phyloP scores from a whole-genome alignment of 2,329 filamentous ascomycete species.

The Colletotrichum incanum region DNA sequence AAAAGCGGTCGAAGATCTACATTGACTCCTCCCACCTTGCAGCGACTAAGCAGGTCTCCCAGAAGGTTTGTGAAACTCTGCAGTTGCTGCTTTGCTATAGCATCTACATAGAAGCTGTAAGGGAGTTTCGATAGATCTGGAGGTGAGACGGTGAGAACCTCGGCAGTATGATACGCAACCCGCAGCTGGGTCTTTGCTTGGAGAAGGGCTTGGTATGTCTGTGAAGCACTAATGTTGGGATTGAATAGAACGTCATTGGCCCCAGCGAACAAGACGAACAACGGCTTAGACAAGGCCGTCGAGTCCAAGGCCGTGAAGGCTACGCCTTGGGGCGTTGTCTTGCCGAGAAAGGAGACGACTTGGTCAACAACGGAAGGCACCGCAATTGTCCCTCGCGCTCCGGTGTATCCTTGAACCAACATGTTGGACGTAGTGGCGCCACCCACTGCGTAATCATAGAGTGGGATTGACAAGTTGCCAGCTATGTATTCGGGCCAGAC shows the following conservation, averaged over 20 bases:
- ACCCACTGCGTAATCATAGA: constrained; percentile 39
- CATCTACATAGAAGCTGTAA: constrained; percentile 25
- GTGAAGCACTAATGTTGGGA: constrained; percentile 35
- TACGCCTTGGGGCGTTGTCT: constrained; percentile 12
- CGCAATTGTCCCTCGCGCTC: constrained; percentile 21
- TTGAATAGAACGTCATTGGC: constrained; percentile 37
- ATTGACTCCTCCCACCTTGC: neutral
- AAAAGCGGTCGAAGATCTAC: constrained; percentile 28
- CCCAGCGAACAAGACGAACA: constrained; percentile 28
- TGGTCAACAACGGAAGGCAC: constrained; percentile 34
- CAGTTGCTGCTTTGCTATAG: neutral
- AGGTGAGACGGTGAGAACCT: constrained; percentile 24
- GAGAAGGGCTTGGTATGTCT: constrained; percentile 23
- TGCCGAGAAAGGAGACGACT: constrained; percentile 15
- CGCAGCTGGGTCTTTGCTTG: neutral
- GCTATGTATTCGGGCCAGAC: constrained; percentile 41
- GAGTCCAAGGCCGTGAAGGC: constrained; percentile 7
- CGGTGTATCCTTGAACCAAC: constrained; percentile 34
- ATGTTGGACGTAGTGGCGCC: constrained; percentile 36
- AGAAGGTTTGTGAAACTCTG: constrained; percentile 10
- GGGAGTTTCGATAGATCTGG: constrained; percentile 30
- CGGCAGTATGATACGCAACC: neutral
- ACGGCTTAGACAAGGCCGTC: constrained; percentile 8
- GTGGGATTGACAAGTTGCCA: constrained; percentile 33
- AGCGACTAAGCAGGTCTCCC: constrained; percentile 2